Percentiles rank a stretch among this genome's conserved stretches.
Conservation (phyloP, 2,329 filamentous ascomycete genomes). For the Ilyonectria sp. region DNA sequence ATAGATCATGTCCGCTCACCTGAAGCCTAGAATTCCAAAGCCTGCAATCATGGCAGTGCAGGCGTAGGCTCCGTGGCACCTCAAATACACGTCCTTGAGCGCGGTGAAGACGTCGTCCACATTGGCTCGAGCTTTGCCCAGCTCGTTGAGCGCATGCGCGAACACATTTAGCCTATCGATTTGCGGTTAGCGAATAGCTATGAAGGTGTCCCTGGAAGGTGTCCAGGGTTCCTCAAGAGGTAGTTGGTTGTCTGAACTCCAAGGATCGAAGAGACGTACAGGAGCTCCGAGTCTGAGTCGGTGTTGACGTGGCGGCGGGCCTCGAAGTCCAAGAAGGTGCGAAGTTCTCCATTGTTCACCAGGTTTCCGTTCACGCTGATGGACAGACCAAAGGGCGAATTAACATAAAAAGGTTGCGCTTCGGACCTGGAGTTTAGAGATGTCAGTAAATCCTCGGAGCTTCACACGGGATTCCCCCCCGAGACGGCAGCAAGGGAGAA, state of each 20-base stretch:
- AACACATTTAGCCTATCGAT: slow-evolving; percentile 80
- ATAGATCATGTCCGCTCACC: slow-evolving; percentile 63
- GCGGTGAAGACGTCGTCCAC: slow-evolving; percentile 82
- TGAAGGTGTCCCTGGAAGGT: too few species aligned
- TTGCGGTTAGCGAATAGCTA: slow-evolving; percentile 17
- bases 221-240: too few species aligned
- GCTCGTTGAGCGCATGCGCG: slow-evolving; percentile 84
- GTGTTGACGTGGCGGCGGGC: slow-evolving; percentile 91
- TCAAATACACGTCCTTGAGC: slow-evolving; percentile 79
- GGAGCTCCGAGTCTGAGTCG: slow-evolving; percentile 83
- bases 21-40: slow-evolving; percentile 85
- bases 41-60: slow-evolving; percentile 87
- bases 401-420: slow-evolving; percentile 94
- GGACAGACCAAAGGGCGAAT: slow-evolving; percentile 84
- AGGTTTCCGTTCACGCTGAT: slow-evolving; percentile 91
- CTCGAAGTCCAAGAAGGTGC: slow-evolving; percentile 79
- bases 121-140: slow-evolving; percentile 86
- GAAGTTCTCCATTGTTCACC: slow-evolving; percentile 80
- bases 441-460: slow-evolving; percentile 51
- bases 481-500: too few species aligned
- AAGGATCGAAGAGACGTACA: slow-evolving; percentile 27
- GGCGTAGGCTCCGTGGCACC: slow-evolving; percentile 82
- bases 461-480: too few species aligned
- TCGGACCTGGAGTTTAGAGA: slow-evolving; percentile 73
- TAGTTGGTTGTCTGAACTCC: too few species aligned